Base-by-base conservation (phyloP, 345 rosid species). In the Zanthoxylum bungeanum region DNA sequence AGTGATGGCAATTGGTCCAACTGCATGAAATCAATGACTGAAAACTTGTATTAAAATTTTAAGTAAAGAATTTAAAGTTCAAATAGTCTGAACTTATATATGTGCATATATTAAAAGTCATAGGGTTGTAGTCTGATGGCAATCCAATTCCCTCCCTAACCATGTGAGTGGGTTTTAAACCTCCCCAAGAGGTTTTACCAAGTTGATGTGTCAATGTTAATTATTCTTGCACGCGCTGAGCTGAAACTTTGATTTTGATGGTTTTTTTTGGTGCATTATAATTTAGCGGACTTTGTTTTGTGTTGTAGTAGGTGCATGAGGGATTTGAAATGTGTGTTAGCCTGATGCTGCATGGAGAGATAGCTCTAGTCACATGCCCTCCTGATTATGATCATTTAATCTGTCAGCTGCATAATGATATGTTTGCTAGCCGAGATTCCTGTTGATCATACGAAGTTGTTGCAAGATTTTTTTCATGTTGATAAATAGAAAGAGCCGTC, bases 301-400 rank as follows among this genome's bases (percentile, higher is more conserved):
- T 47, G 11, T 46, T 33, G 39, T 68, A n/a, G n/a, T n/a, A 95
- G 99, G 98, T 92, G 50, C 98, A 98, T 60, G 98, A 92, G 83
- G 98, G 97, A 73, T 87, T 95, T 86, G 99, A 95, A 83, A 92
- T 91, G 97, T 89, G 88, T 80, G 94, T 93, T 65, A 93, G 99
- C 64, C 70, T 95, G 81, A 95, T 95, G 98, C 81, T 95, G 46
- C 96, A 97, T 21, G 99, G 90, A 76, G 99, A 95, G 83, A 65
- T 86, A 61, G 91, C 97, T 66, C 94, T 92, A 49, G 97, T 91
- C 81, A 89, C 93, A 51, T 92, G 97, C 71, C 96, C 99, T 71
- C 98, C 99, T 84, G 98, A 92, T 77, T 92, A 91, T 84, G 98
- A 42, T 12, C 47, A 42, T 42, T 17, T 42, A 42, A 3, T 40